Conservation (phyloP, 169 alveolate species). For the Plasmodium fragile region DNA sequence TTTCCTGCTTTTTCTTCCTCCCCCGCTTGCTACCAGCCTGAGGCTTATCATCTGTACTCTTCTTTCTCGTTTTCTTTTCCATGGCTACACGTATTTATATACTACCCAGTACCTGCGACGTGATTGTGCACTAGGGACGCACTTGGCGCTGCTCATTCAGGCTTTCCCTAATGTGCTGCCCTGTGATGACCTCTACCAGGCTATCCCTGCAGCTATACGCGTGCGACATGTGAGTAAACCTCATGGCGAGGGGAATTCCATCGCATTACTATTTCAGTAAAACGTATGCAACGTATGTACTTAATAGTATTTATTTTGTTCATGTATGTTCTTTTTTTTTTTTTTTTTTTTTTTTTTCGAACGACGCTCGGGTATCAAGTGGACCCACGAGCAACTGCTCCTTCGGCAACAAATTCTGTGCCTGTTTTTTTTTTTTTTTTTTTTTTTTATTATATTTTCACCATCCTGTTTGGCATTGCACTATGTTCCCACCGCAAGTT, state of each 20-base stretch:
- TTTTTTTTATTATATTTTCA: not conserved
- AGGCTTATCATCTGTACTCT: not conserved
- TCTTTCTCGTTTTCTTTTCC: not conserved
- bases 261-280: not conserved
- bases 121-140: not conserved
- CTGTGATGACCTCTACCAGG: not conserved
- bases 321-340: not conserved
- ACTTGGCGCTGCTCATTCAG: not conserved
- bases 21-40: not conserved
- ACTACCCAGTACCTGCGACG: not conserved
- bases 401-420: not conserved
- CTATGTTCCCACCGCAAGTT: not conserved
- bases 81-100: not conserved
- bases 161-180: not conserved
- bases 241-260: not conserved
- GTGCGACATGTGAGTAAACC: not conserved
- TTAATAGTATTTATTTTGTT: conserved; percentile 1
- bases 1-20: not conserved
- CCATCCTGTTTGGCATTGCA: not conserved
- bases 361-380: not conserved
- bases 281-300: not conserved
- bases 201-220: not conserved
- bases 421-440: conserved; percentile 3
- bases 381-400: not conserved
- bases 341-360: not conserved